These are phyloP conservation scores for Phialocephala subalpina DNA, from an alignment of 2,329 filamentous ascomycete genomes.

Conservation along the genomic window DNA sequence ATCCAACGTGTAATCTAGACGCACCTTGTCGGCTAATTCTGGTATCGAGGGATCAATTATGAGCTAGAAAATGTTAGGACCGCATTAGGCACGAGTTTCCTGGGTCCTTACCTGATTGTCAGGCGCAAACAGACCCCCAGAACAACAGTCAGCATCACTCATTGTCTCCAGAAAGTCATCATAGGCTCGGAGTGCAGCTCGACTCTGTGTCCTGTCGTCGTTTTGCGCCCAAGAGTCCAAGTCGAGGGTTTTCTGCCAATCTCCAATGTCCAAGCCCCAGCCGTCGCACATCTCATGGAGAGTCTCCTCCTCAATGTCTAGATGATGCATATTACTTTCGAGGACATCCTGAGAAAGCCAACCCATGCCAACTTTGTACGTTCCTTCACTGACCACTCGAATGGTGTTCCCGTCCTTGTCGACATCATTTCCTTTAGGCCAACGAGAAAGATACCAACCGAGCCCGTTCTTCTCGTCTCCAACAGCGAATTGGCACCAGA, in stretches of 20 bases:
- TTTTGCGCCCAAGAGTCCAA: constrained; percentile 49
- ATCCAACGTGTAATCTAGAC: constrained; percentile 61
- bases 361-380: constrained; percentile 82
- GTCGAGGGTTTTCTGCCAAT: constrained; percentile 58
- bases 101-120: constrained; percentile 36
- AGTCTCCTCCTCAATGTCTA: constrained; percentile 66
- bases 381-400: constrained; percentile 82
- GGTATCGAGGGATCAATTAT: constrained; percentile 39
- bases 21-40: constrained; percentile 53
- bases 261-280: constrained; percentile 71
- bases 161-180: constrained; percentile 64
- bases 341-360: constrained; percentile 71
- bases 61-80: constrained; percentile 27
- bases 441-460: constrained; percentile 86
- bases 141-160: constrained; percentile 71
- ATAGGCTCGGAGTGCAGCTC: constrained; percentile 56
- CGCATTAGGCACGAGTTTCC: neutral
- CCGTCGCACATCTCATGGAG: constrained; percentile 71
- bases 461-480: constrained; percentile 88
- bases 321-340: constrained; percentile 45
- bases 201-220: constrained; percentile 30
- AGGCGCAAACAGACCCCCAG: constrained; percentile 36
- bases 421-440: constrained; percentile 75
- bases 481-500: constrained; percentile 97
- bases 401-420: constrained; percentile 73